These are phyloP conservation scores for Thymus quinquecostatus DNA, from an alignment of 257 asterid genomes.

Conservation along the genomic window DNA sequence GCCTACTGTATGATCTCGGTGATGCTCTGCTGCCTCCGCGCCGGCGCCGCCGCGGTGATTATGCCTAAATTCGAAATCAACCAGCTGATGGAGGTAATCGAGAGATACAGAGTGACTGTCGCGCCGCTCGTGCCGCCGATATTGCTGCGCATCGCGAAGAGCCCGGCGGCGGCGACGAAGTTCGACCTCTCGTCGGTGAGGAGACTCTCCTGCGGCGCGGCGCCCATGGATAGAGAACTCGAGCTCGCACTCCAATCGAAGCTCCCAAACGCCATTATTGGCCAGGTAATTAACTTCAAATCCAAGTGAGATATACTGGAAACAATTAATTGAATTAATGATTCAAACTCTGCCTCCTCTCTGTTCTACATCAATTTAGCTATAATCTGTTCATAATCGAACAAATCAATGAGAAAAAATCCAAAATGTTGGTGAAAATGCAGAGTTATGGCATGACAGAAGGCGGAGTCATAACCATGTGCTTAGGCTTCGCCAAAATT, in stretches of 20 bases:
- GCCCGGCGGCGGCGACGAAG: conserved; percentile 30
- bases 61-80: conserved; percentile 50
- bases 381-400: not conserved
- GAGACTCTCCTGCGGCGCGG: conserved; percentile 58
- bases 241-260: conserved; percentile 39
- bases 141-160: conserved; percentile 49
- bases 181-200: conserved; percentile 59
- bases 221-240: conserved; percentile 53
- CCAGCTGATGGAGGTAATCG: conserved; percentile 37
- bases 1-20: conserved; percentile 44
- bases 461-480: conserved; percentile 48
- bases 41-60: conserved; percentile 48
- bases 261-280: conserved; percentile 59
- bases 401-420: not conserved
- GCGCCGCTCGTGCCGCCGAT: conserved; percentile 69
- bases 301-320: no score
- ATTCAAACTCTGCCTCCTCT: no score
- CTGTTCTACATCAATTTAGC: no score
- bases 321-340: no score
- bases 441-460: conserved; percentile 77
- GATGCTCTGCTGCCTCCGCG: conserved; percentile 44
- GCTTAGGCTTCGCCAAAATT: conserved; percentile 56
- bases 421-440: not conserved
- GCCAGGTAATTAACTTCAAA: conserved; percentile 45
- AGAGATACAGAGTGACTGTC: conserved; percentile 50